These are phyloP conservation scores for Fusarium continuum DNA, from an alignment of 2,329 filamentous ascomycete genomes.

Conservation along the genomic window DNA sequence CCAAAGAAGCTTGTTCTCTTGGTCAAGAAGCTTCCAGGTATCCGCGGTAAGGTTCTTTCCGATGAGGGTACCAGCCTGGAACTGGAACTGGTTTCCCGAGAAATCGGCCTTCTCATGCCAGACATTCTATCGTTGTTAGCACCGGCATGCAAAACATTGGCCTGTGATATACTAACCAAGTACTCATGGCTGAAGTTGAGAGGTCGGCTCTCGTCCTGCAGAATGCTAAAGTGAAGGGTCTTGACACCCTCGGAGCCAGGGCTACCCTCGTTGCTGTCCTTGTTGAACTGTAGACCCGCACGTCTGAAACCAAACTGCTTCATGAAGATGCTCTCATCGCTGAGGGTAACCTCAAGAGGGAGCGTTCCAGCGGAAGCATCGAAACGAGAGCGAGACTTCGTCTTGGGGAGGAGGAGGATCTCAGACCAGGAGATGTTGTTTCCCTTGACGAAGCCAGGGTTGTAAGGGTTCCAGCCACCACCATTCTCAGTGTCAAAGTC, in stretches of 20 bases:
- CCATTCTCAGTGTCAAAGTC: constrained; percentile 55
- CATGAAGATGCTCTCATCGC: constrained; percentile 68
- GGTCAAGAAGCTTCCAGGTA: constrained; percentile 57
- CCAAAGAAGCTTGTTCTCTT: constrained; percentile 61
- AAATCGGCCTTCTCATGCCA: constrained; percentile 59
- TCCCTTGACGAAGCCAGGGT: constrained; percentile 62
- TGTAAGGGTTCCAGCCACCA: constrained; percentile 54
- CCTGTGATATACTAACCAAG: constrained; percentile 49
- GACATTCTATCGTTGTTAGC: constrained; percentile 41
- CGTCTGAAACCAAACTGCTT: constrained; percentile 68
- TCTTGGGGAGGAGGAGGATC: constrained; percentile 56
- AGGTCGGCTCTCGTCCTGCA: constrained; percentile 59
- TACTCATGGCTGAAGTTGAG: constrained; percentile 71
- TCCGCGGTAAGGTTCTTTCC: constrained; percentile 49
- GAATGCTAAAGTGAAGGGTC: constrained; percentile 69
- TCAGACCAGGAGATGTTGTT: constrained; percentile 61
- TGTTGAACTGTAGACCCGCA: constrained; percentile 47
- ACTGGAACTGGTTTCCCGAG: constrained; percentile 61
- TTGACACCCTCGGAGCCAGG: constrained; percentile 62
- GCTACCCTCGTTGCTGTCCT: constrained; percentile 56
- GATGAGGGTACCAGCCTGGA: constrained; percentile 65
- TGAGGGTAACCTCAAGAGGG: constrained; percentile 64
- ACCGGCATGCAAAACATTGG: fast-evolving
- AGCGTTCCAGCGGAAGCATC: constrained; percentile 52
- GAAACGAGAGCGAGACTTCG: constrained; percentile 48